Percentiles rank a stretch among this genome's conserved stretches.
Evolutionary conservation across 805 yeast genomes (phyloP).

Genomic region (Lachancea kluyveri): DNA sequence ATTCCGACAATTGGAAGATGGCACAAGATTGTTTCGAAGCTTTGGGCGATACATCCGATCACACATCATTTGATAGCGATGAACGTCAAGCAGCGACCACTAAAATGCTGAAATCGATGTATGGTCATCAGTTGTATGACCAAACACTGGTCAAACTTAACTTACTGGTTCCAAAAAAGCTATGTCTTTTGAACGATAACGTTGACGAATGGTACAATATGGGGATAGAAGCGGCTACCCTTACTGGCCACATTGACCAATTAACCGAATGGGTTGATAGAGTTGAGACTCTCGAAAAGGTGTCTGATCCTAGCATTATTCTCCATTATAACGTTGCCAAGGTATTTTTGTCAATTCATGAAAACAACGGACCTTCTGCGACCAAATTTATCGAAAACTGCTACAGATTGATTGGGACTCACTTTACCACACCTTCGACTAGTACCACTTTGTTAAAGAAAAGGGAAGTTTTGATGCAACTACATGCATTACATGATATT

Average conservation of each 20-base stretch:
- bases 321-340: slow-evolving; percentile 61
- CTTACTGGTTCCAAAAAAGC: slow-evolving; percentile 32
- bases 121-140: slow-evolving; percentile 70
- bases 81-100: slow-evolving; percentile 31
- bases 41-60: slow-evolving; percentile 39
- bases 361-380: slow-evolving; percentile 31
- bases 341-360: slow-evolving; percentile 43
- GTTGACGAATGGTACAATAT: slow-evolving; percentile 50
- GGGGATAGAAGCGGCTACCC: slow-evolving; percentile 72
- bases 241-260: slow-evolving; percentile 47
- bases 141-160: slow-evolving; percentile 51
- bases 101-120: slow-evolving; percentile 61
- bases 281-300: slow-evolving; percentile 38
- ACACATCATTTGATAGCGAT: slow-evolving; percentile 18
- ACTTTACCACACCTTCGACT: slow-evolving; percentile 42
- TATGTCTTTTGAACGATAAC: slow-evolving; percentile 26
- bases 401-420: slow-evolving; percentile 52
- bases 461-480: slow-evolving; percentile 40
- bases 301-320: slow-evolving; percentile 48
- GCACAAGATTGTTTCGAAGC: slow-evolving; percentile 83
- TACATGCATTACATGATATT: slow-evolving; percentile 62
- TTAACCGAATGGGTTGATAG: slow-evolving; percentile 54
- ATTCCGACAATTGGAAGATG: slow-evolving; percentile 77
- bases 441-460: slow-evolving; percentile 47
- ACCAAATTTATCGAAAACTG: slow-evolving; percentile 42